These are phyloP conservation scores for Alternaria incomplexa DNA, from an alignment of 2,329 filamentous ascomycete genomes.

Conservation along the genomic window DNA sequence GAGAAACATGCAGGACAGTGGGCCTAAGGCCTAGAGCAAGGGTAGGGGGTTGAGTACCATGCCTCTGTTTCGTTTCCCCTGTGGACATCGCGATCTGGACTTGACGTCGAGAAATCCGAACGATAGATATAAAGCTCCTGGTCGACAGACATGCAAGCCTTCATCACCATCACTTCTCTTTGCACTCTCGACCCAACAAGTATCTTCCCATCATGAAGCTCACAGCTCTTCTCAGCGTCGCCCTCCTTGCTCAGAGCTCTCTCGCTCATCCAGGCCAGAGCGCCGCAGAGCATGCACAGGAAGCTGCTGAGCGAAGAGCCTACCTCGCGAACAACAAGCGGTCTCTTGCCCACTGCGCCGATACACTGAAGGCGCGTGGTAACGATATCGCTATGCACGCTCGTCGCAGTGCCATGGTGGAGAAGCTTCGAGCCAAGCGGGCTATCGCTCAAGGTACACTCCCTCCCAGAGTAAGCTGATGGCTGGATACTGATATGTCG, in stretches of 20 bases:
- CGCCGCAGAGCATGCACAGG: conserved; percentile 39
- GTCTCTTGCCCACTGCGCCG: conserved; percentile 51
- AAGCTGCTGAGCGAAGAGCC: conserved; percentile 44
- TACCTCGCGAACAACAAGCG: conserved; percentile 48
- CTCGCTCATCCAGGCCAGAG: conserved; percentile 49
- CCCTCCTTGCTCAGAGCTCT: conserved; percentile 35
- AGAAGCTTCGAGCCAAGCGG: conserved; percentile 50
- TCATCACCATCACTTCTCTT: conserved; percentile 1
- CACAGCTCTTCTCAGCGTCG: conserved; percentile 31
- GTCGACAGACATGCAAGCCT: neutral
- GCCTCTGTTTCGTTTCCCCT: neutral
- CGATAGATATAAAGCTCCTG: conserved; percentile 1
- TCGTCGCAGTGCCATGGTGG: conserved; percentile 50
- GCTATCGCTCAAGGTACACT: conserved; percentile 27
- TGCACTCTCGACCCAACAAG: neutral
- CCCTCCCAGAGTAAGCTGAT: neutral
- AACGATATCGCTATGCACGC: conserved; percentile 51
- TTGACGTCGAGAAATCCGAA: too few species aligned
- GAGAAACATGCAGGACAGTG: neutral
- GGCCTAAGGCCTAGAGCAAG: neutral
- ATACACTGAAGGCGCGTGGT: conserved; percentile 48
- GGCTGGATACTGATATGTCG: conserved; percentile 8
- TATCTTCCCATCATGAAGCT: conserved; percentile 26
- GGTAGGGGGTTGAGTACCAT: neutral
- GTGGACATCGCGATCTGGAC: neutral